Base-by-base conservation (phyloP, 129 eudicot genomes). In the Deinandra increscens region DNA sequence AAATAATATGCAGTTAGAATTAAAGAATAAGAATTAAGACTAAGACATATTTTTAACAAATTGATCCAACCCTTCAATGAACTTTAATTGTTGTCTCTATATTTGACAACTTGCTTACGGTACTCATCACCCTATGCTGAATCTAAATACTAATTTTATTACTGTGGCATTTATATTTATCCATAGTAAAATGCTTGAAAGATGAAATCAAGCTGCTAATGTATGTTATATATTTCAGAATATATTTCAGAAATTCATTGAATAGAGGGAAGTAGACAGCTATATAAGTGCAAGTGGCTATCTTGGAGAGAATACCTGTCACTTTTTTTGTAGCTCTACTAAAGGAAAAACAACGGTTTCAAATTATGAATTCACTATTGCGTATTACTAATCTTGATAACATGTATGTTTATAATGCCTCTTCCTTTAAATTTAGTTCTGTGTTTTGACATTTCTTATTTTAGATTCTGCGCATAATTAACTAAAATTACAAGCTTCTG, bases 21-120 rank as follows among this genome's bases (percentile, higher is more conserved):
- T n/a, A n/a, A n/a, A n/a, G n/a, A n/a, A n/a, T n/a, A n/a, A n/a
- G n/a, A n/a, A n/a, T n/a, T n/a, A n/a, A n/a, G n/a, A n/a, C n/a
- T n/a, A n/a, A n/a, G n/a, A n/a, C n/a, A n/a, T n/a, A n/a, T n/a
- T n/a, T n/a, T n/a, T n/a, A n/a, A n/a, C n/a, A n/a, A 64, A 85
- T 91, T 20, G 95, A 91, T 69, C 97, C 97, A 29, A 70, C 87
- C 36, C 85, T 91, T 68, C 83, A 82, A 37, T 72, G 97, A 58
- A 87, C 95, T 34, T 14, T 91, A 7, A 76, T 91, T 60, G 95
- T 85, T 60, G 95, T 91, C n/a, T n/a, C n/a, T n/a, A n/a, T n/a
- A n/a, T n/a, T n/a, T n/a, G n/a, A n/a, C n/a, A 90, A 90, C 73
- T 84, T 95, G 61, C 97, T 91, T 23, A 91, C 87, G 97, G 97